A percentile compares a stretch with the other conserved stretches of the same genome.
phyloP scores from a whole-genome alignment of 2,329 filamentous ascomycete genomes.

The Rhexocercosporidium sp. region DNA sequence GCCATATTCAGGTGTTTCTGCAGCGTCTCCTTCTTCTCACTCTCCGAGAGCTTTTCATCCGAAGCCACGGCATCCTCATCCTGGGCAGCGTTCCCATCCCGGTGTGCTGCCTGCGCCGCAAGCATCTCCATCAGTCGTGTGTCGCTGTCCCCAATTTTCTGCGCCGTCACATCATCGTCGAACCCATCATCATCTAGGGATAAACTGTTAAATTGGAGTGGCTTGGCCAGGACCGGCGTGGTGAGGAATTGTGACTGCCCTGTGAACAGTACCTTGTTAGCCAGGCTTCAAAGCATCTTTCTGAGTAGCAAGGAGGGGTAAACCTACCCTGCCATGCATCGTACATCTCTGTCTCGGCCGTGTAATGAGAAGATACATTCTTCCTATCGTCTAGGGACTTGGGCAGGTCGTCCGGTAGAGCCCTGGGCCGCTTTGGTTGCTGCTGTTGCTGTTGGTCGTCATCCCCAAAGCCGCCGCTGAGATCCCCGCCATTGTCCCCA shows the following conservation, averaged over 20 bases:
- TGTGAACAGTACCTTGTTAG: constrained; percentile 46
- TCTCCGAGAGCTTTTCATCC: constrained; percentile 73
- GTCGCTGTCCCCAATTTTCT: constrained; percentile 76
- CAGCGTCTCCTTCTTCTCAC: constrained; percentile 79
- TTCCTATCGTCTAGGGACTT: constrained; percentile 89
- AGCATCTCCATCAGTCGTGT: constrained; percentile 93
- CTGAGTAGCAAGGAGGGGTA: background rate
- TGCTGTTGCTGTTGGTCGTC: constrained; percentile 44
- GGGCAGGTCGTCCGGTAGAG: constrained; percentile 83
- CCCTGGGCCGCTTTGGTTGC: constrained; percentile 46
- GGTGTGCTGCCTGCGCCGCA: constrained; percentile 87
- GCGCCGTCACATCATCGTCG: constrained; percentile 62
- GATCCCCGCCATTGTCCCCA: constrained; percentile 54
- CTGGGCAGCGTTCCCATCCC: constrained; percentile 72
- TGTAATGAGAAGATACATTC: constrained; percentile 63
- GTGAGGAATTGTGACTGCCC: constrained; percentile 96
- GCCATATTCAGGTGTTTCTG: constrained; percentile 94
- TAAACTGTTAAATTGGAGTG: constrained; percentile 80
- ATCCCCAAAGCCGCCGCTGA: constrained; percentile 60
- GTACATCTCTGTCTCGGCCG: constrained; percentile 93
- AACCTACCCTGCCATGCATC: constrained; percentile 92
- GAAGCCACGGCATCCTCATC: constrained; percentile 81
- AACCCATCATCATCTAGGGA: constrained; percentile 79
- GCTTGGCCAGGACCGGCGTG: constrained; percentile 81
- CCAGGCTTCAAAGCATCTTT: constrained; percentile 17